These are phyloP conservation scores for Irpex lacteus DNA, from an alignment of 1,284 basidiomycete genomes.

Conservation along the genomic window DNA sequence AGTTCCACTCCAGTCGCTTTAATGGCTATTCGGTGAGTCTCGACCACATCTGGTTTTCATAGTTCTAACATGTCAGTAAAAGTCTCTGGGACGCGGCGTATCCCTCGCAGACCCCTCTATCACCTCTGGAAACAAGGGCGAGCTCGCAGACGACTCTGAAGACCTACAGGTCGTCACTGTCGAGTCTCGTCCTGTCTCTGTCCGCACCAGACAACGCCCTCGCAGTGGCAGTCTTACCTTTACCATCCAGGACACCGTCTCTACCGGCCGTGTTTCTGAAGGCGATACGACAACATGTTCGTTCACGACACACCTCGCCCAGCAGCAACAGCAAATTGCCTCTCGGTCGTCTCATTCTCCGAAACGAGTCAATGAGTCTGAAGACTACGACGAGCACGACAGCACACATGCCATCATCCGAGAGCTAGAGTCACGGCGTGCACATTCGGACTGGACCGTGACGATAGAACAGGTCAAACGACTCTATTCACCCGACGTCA, in stretches of 20 bases:
- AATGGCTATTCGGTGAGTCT: slow-evolving; percentile 54
- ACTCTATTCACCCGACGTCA: neutral
- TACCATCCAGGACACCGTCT: slow-evolving; percentile 38
- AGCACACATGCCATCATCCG: neutral
- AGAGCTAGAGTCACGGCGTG: neutral
- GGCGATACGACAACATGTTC: slow-evolving; percentile 56
- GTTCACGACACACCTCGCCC: slow-evolving; percentile 53
- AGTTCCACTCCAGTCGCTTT: slow-evolving; percentile 66
- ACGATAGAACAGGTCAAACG: neutral
- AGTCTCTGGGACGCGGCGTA: slow-evolving; percentile 65
- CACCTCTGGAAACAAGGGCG: slow-evolving; percentile 40
- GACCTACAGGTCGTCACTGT: slow-evolving; percentile 31
- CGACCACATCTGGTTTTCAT: neutral
- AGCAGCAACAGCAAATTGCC: neutral
- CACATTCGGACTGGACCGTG: neutral
- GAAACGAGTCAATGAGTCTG: neutral
- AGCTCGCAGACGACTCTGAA: slow-evolving; percentile 56
- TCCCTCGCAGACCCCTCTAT: slow-evolving; percentile 65
- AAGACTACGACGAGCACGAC: neutral
- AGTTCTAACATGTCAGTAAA: slow-evolving; percentile 1
- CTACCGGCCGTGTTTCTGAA: slow-evolving; percentile 55
- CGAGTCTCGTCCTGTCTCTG: neutral
- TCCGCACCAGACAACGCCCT: slow-evolving; percentile 35
- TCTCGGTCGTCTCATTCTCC: neutral
- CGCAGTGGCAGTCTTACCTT: slow-evolving; percentile 61